Conservation (phyloP, 139 green algal species). For the Protoeuglena noctilucae region DNA sequence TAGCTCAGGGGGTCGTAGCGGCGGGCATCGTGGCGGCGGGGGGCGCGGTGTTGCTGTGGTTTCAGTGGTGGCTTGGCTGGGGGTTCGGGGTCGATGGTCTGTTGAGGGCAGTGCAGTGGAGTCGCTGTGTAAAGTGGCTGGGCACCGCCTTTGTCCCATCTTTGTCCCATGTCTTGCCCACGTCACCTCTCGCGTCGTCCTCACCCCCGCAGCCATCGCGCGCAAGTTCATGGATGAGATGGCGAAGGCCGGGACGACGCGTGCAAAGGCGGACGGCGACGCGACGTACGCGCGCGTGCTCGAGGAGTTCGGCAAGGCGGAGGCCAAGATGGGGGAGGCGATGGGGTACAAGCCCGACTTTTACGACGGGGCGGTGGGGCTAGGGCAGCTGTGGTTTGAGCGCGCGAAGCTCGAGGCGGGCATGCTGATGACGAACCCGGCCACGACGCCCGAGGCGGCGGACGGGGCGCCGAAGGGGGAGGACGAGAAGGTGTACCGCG, state of each 20-base stretch:
- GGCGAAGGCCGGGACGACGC: not conserved
- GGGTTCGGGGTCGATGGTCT: too few relatives aligned
- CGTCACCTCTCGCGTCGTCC: too few relatives aligned
- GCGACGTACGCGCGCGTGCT: not conserved
- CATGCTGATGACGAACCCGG: not conserved
- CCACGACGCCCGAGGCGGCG: not conserved
- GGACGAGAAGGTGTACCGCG: not conserved
- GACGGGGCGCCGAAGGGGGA: not conserved
- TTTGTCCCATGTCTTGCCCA: too few relatives aligned
- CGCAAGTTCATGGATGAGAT: not conserved
- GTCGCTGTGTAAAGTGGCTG: too few relatives aligned
- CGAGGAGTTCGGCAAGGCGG: not conserved
- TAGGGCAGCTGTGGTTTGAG: not conserved
- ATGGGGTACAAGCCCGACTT: not conserved
- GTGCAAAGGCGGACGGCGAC: not conserved
- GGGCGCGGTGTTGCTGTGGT: too few relatives aligned
- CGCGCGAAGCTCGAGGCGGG: not conserved
- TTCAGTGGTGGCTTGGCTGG: too few relatives aligned
- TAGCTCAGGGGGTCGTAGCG: too few relatives aligned
- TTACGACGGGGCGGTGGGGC: not conserved
- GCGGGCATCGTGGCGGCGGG: too few relatives aligned
- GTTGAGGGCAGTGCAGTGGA: too few relatives aligned
- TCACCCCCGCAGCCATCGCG: not conserved
- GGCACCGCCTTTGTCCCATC: too few relatives aligned
- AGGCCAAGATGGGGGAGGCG: not conserved